phyloP scores from a whole-genome alignment of 139 green algal genomes.

The Deuterostichococcus epilithicus region DNA sequence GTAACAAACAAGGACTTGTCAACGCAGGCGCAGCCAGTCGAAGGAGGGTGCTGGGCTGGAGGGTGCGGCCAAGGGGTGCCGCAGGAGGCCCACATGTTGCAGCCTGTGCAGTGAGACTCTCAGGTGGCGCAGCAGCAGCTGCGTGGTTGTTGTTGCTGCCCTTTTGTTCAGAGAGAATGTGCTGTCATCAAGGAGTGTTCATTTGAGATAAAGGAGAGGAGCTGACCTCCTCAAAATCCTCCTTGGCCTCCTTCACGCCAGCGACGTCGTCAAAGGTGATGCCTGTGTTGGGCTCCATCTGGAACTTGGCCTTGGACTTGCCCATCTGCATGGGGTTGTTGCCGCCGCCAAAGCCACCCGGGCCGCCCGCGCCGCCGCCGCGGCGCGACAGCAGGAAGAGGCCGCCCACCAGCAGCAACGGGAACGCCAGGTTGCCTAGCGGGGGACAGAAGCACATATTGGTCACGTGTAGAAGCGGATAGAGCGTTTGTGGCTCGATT shows the following conservation, averaged over 20 bases:
- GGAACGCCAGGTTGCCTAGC: conserved; percentile 97
- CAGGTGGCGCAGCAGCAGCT: not conserved
- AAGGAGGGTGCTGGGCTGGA: too few species aligned
- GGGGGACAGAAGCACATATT: not conserved
- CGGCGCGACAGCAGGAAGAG: conserved; percentile 98
- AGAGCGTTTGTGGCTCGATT: not conserved
- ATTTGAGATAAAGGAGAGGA: not conserved
- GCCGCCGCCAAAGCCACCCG: conserved; percentile 60
- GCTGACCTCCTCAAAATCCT: conserved; percentile 96
- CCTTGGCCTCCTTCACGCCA: conserved; percentile 98
- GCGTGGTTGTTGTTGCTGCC: not conserved
- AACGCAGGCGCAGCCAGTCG: too few species aligned
- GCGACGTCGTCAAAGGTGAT: conserved; percentile 97
- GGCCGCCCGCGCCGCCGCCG: conserved; percentile 71
- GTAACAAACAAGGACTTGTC: not conserved
- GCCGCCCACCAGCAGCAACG: conserved; percentile 95
- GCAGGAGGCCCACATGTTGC: too few species aligned
- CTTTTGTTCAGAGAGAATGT: not conserved
- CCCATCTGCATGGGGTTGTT: conserved; percentile 98
- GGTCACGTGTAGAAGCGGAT: conserved; percentile 2
- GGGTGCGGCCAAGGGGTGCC: too few species aligned
- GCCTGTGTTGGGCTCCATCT: conserved; percentile 99
- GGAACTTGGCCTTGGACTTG: conserved; percentile 97
- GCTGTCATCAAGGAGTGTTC: not conserved
- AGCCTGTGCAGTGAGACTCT: not conserved